Percentiles rank a stretch among this genome's conserved stretches.
These are phyloP conservation scores for Pleurotus salmoneostramineus DNA, from an alignment of 768 basidiomycete species.

Conservation along the genomic window DNA sequence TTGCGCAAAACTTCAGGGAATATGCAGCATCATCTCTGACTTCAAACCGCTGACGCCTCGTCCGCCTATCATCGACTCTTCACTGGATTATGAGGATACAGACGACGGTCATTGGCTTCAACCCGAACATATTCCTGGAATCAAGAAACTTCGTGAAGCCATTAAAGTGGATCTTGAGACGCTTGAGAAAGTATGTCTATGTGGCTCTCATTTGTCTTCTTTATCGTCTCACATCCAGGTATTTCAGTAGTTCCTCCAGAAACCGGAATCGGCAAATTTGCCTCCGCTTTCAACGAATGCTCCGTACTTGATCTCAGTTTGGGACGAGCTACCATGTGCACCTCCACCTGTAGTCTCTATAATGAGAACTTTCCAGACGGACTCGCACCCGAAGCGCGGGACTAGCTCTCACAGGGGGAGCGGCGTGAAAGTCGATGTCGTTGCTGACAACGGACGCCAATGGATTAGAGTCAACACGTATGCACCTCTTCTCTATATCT, in stretches of 20 bases:
- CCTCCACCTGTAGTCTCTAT: slow-evolving; percentile 54
- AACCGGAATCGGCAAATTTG: slow-evolving; percentile 37
- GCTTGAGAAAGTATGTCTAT: slow-evolving; percentile 35
- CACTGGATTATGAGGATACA: slow-evolving; percentile 25
- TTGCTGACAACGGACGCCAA: slow-evolving; percentile 65
- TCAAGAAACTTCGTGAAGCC: slow-evolving; percentile 41
- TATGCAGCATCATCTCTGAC: slow-evolving; percentile 30
- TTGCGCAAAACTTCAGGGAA: slow-evolving; percentile 23
- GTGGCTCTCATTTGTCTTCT: not conserved
- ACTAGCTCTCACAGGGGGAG: slow-evolving; percentile 21
- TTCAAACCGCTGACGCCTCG: slow-evolving; percentile 32
- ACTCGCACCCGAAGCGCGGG: slow-evolving; percentile 17
- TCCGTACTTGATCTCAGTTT: slow-evolving; percentile 76
- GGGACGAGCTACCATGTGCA: slow-evolving; percentile 71
- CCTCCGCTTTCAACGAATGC: slow-evolving; percentile 71
- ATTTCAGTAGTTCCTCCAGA: slow-evolving; percentile 60
- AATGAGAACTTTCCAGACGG: slow-evolving; percentile 45
- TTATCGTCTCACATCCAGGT: slow-evolving; percentile 12
- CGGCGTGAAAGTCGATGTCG: slow-evolving; percentile 75
- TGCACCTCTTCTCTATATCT: slow-evolving; percentile 23
- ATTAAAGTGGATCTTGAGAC: slow-evolving; percentile 42
- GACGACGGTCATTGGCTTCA: slow-evolving; percentile 41
- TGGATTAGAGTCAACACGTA: slow-evolving; percentile 92
- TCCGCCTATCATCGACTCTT: slow-evolving; percentile 46
- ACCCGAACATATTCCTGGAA: slow-evolving; percentile 38